Evolutionary conservation across 2,329 filamentous ascomycete genomes (phyloP).

Genomic region (Corinectria fuckeliana): DNA sequence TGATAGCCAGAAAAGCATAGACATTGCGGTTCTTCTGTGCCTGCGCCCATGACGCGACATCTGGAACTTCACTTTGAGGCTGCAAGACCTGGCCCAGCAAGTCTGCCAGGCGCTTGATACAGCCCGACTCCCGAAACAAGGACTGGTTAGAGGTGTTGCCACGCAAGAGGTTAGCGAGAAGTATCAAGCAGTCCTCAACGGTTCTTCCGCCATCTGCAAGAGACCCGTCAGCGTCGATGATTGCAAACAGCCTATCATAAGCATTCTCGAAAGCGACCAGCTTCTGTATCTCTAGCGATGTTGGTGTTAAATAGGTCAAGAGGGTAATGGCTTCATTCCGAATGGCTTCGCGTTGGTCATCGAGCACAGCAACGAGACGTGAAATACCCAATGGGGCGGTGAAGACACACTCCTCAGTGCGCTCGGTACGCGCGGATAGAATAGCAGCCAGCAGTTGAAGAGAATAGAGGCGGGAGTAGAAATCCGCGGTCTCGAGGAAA

Average conservation of each 20-base stretch:
- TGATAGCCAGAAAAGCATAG: conserved; percentile 85
- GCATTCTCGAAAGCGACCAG: conserved; percentile 94
- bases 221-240: conserved; percentile 83
- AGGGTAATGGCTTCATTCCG: conserved; percentile 88
- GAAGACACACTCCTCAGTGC: conserved; percentile 93
- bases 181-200: conserved; percentile 90
- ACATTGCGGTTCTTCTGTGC: conserved; percentile 86
- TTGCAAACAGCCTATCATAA: conserved; percentile 83
- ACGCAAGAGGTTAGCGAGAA: conserved; percentile 86
- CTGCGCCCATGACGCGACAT: conserved; percentile 76
- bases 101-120: conserved; percentile 72
- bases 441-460: conserved; percentile 90
- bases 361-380: conserved; percentile 80
- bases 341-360: conserved; percentile 85
- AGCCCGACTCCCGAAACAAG: conserved; percentile 89
- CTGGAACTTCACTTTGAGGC: conserved; percentile 58
- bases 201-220: conserved; percentile 82
- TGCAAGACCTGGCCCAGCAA: conserved; percentile 68
- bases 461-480: conserved; percentile 90
- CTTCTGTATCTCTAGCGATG: conserved; percentile 89
- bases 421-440: conserved; percentile 81
- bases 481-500: conserved; percentile 85
- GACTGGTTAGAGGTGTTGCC: conserved; percentile 93
- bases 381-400: conserved; percentile 88
- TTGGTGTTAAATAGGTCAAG: conserved; percentile 85